These are phyloP conservation scores for Astragalus glycyphyllos DNA, from an alignment of 306 rosid genomes.

Conservation along the genomic window DNA sequence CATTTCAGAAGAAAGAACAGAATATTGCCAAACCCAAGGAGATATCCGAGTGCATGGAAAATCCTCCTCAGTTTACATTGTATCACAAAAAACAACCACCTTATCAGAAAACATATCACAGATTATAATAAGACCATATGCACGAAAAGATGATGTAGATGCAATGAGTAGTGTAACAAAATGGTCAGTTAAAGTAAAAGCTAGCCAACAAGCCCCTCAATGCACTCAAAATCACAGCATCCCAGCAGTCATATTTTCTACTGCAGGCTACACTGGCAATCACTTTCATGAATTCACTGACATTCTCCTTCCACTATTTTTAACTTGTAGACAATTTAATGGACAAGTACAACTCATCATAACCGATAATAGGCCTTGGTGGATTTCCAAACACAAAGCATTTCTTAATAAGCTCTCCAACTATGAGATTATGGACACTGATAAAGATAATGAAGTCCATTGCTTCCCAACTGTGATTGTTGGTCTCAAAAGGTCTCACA, in stretches of 20 bases:
- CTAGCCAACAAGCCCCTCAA: constrained; percentile 40
- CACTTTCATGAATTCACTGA: constrained; percentile 91
- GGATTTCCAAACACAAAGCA: constrained; percentile 56
- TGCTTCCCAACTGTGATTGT: constrained; percentile 76
- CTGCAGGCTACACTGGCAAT: constrained; percentile 79
- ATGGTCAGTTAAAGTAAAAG: constrained; percentile 63
- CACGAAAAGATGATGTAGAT: constrained; percentile 57
- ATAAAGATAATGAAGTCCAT: constrained; percentile 63
- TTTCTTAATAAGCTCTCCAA: constrained; percentile 63
- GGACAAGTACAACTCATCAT: constrained; percentile 77
- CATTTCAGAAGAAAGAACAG: constrained; percentile 59
- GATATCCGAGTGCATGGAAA: constrained; percentile 60
- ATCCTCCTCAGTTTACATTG: constrained; percentile 58
- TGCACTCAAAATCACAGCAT: constrained; percentile 62
- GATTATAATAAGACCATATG: constrained; percentile 79
- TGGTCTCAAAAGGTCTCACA: constrained; percentile 66
- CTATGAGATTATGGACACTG: constrained; percentile 61
- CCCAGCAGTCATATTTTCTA: constrained; percentile 78
- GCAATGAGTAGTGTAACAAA: constrained; percentile 63
- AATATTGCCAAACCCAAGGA: constrained; percentile 62
- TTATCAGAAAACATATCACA: constrained; percentile 52
- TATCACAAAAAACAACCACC: constrained; percentile 43
- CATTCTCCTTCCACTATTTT: constrained; percentile 69
- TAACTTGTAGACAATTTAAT: constrained; percentile 66
- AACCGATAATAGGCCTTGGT: constrained; percentile 55